These are phyloP conservation scores for Neonectria magnoliae DNA, from an alignment of 2,329 filamentous ascomycete species.

Conservation along the genomic window DNA sequence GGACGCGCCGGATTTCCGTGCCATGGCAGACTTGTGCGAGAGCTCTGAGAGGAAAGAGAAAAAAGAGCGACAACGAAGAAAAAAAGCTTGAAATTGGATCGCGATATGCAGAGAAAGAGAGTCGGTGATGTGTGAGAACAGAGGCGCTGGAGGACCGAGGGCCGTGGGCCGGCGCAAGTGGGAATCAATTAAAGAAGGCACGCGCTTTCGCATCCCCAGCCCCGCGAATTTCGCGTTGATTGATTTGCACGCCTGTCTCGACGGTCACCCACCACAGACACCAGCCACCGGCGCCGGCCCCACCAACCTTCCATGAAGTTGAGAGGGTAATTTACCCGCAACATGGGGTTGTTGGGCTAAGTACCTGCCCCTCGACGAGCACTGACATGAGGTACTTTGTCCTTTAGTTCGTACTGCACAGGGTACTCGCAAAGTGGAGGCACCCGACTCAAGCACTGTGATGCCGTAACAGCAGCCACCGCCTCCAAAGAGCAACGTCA, in stretches of 20 bases:
- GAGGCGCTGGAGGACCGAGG: neutral
- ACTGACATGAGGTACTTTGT: neutral
- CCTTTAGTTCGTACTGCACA: too few relatives aligned
- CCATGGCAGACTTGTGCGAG: constrained; percentile 30
- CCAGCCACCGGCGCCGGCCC: neutral
- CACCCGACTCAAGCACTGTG: neutral
- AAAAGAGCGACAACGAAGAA: neutral
- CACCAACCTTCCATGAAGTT: neutral
- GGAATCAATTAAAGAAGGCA: constrained; percentile 15
- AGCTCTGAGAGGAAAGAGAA: neutral
- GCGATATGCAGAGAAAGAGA: neutral
- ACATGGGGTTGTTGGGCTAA: neutral
- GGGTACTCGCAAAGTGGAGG: constrained; percentile 6
- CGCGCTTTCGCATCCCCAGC: constrained; percentile 22
- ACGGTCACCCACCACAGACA: neutral
- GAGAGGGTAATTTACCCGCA: neutral
- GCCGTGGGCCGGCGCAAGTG: neutral
- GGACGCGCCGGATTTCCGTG: constrained; percentile 24
- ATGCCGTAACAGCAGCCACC: constrained; percentile 9
- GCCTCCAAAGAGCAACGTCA: constrained; percentile 16
- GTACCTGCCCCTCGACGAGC: neutral
- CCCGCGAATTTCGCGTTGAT: constrained; percentile 27
- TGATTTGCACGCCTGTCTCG: neutral
- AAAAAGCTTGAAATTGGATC: neutral
- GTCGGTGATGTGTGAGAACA: neutral